These are phyloP conservation scores for Eucalyptus sp. DNA, from an alignment of 345 rosid species.

Conservation along the genomic window DNA sequence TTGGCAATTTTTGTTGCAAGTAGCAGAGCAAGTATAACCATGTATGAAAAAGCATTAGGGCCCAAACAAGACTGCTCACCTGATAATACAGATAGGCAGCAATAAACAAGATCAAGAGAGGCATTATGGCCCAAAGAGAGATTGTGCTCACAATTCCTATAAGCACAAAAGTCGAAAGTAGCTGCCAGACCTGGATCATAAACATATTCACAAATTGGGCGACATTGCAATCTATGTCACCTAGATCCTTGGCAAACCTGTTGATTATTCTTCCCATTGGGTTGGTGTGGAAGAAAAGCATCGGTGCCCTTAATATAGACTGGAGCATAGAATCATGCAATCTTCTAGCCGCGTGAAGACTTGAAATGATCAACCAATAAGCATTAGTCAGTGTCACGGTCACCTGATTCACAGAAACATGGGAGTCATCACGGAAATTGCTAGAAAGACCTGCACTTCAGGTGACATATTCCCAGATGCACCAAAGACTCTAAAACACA, in stretches of 20 bases:
- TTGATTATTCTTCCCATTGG: slow-evolving; percentile 25
- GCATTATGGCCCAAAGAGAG: slow-evolving; percentile 94
- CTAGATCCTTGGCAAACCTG: slow-evolving; percentile 86
- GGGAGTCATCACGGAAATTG: not conserved
- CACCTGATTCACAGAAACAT: not conserved
- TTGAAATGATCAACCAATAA: slow-evolving; percentile 68
- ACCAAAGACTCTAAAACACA: not conserved
- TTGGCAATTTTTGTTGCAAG: not conserved
- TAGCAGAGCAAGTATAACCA: not conserved
- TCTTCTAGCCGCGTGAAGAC: slow-evolving; percentile 73
- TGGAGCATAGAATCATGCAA: slow-evolving; percentile 73
- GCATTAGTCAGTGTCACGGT: slow-evolving; percentile 27
- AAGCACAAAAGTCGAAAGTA: slow-evolving; percentile 81
- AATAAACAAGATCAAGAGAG: slow-evolving; percentile 76
- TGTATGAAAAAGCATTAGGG: not conserved
- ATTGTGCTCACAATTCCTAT: slow-evolving; percentile 79
- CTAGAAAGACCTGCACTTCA: not conserved
- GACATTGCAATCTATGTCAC: slow-evolving; percentile 81
- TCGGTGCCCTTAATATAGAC: slow-evolving; percentile 80
- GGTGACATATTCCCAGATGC: not conserved
- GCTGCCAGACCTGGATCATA: slow-evolving; percentile 68
- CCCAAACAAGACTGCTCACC: slow-evolving; percentile 21
- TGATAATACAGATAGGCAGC: slow-evolving; percentile 90
- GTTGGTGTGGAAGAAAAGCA: slow-evolving; percentile 91
- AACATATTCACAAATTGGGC: slow-evolving; percentile 59